Evolutionary conservation across 129 eudicot species (phyloP).

Genomic region (Pittosporum tobira): DNA sequence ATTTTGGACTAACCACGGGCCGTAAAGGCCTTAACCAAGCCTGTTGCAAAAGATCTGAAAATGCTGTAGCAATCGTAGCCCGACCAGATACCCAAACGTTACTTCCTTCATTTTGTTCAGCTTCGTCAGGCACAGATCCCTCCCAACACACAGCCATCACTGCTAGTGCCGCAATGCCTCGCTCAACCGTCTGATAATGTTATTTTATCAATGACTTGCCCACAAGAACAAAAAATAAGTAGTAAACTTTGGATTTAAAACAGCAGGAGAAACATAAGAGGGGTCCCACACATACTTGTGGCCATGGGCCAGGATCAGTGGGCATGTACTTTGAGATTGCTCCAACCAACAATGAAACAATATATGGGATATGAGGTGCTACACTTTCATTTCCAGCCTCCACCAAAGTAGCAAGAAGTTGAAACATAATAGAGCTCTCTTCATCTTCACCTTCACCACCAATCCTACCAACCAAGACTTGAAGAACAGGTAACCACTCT

Average conservation of each 20-base stretch:
- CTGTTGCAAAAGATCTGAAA: conserved; percentile 43
- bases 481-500: conserved; percentile 70
- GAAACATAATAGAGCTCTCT: conserved; percentile 48
- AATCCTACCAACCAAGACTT: conserved; percentile 50
- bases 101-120: conserved; percentile 21
- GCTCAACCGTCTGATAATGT: conserved; percentile 41
- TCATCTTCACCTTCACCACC: conserved; percentile 41
- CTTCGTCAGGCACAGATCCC: conserved; percentile 40
- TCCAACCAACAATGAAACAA: conserved; percentile 38
- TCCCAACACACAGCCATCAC: conserved; percentile 68
- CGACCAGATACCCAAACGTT: conserved; percentile 37
- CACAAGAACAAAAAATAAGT: neutral
- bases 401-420: conserved; percentile 61
- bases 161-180: conserved; percentile 58
- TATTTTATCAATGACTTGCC: neutral
- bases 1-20: conserved; percentile 30
- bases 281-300: conserved; percentile 41
- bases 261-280: neutral
- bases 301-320: conserved; percentile 47
- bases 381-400: conserved; percentile 59
- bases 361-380: conserved; percentile 50
- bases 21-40: conserved; percentile 54
- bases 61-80: conserved; percentile 42
- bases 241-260: neutral
- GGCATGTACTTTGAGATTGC: conserved; percentile 43